Evolutionary conservation across 2,329 filamentous ascomycete species (phyloP), one percentile per base, ranked within the genome.

Genomic region (Beauveria asiatica): DNA sequence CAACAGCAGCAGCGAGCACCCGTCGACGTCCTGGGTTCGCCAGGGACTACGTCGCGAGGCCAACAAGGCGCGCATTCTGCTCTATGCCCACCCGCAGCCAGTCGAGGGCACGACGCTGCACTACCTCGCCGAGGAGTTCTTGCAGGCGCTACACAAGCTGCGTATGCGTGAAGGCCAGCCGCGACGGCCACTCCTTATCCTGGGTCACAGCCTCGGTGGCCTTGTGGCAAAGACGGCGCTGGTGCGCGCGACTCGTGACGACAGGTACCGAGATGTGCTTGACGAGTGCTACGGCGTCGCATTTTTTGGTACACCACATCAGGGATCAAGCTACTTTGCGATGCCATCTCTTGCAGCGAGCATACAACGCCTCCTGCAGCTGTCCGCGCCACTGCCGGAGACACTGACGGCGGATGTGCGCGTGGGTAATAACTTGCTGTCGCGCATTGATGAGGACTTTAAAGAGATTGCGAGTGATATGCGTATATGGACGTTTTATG

Each of bases 401-500:
- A 78, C 78, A 0, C 72, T 86, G 2, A 78, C 78, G 0, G 70
- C 79, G 3, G 75, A 81, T 8, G 71, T 86, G 0, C 77, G 75
- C 0, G 72, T 84, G 0, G 79, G 78, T 10, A 79, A 80, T 62
- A 70, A 72, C n/a, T 67, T 75, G 0, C 69, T 87, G 1, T 67
- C 80, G 7, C 74, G 73, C 45, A 74, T 77, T 51, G 79, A 85
- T 19, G 80, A 84, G 3, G 75, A 78, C 46, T 87, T 86, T 66
- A 78, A 78, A 52, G 75, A 80, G 3, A 76, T 83, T 5, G 78
- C 82, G 0, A 79, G 80, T 41, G 84, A 86, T 60, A 74, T 86
- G 55, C 79, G 78, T 7, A 74, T 86, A 13, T 86, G 83, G 83
- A 84, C 83, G 0, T 81, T 86, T 45, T 83, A 86, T 61, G 84